Conservation (phyloP, 176 grass and related monocot genomes). For the Dactylis glomerata region DNA sequence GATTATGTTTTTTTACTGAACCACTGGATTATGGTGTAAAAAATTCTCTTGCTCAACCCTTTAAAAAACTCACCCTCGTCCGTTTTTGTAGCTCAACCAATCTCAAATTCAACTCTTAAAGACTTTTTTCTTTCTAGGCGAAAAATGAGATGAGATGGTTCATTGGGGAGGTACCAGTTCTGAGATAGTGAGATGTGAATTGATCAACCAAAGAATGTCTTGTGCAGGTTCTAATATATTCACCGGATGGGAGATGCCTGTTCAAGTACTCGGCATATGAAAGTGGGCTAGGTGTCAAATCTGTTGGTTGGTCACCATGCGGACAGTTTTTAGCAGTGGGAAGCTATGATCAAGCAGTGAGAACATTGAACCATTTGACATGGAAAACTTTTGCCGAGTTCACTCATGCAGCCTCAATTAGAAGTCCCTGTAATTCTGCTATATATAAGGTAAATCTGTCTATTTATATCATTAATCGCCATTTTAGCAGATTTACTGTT, state of each 20-base stretch:
- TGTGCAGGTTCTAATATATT: constrained; percentile 86
- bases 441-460: constrained; percentile 68
- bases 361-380: constrained; percentile 84
- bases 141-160: background rate
- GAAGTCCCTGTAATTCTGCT: constrained; percentile 61
- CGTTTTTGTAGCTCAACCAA: background rate
- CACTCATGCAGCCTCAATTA: constrained; percentile 62
- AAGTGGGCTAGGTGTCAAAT: constrained; percentile 91
- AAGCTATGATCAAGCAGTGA: constrained; percentile 88
- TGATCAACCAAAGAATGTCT: constrained; percentile 16
- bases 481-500: constrained; percentile 19
- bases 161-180: background rate
- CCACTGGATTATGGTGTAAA: background rate
- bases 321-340: constrained; percentile 93
- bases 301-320: constrained; percentile 91
- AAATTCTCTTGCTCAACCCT: background rate
- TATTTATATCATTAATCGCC: constrained; percentile 6
- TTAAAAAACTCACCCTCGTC: background rate
- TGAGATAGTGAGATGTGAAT: background rate
- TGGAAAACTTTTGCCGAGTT: constrained; percentile 99
- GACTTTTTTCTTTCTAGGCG: background rate
- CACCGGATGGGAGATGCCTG: constrained; percentile 87
- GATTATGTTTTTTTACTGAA: background rate
- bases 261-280: constrained; percentile 94
- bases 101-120: constrained; percentile 15